phyloP scores from a whole-genome alignment of 495 filamentous ascomycete genomes.

The Xanthoparmelia taractica region DNA sequence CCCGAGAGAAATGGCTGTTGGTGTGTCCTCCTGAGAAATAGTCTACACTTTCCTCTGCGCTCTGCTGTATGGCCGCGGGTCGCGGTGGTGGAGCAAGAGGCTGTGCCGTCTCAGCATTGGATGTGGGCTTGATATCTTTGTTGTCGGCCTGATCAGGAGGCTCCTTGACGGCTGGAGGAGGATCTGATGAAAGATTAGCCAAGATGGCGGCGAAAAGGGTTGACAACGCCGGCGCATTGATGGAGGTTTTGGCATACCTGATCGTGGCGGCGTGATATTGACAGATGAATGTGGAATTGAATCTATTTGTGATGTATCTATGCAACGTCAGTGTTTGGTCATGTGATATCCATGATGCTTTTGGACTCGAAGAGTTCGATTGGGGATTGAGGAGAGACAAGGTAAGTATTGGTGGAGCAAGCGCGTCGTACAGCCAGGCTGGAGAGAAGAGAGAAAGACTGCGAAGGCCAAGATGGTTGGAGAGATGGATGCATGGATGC shows the following conservation, averaged over 20 bases:
- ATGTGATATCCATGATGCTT: constrained; percentile 15
- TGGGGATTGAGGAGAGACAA: constrained; percentile 11
- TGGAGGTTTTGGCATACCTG: constrained; percentile 22
- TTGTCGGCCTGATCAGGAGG: constrained; percentile 38
- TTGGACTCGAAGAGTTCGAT: constrained; percentile 4
- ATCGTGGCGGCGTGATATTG: constrained; percentile 25
- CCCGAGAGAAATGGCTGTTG: constrained; percentile 57
- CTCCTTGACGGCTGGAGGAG: constrained; percentile 37
- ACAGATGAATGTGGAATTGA: constrained; percentile 20
- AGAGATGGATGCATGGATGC: constrained; percentile 15
- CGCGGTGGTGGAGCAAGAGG: constrained; percentile 74
- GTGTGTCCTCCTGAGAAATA: constrained; percentile 63
- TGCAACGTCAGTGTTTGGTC: constrained; percentile 16
- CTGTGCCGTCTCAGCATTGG: constrained; percentile 42
- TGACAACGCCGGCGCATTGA: neutral
- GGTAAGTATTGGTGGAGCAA: constrained; percentile 1
- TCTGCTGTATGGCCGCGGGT: constrained; percentile 47
- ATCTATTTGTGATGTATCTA: constrained; percentile 23
- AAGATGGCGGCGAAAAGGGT: constrained; percentile 6
- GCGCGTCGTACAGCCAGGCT: constrained; percentile 6
- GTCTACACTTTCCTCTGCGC: constrained; percentile 56
- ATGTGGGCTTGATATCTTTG: constrained; percentile 28
- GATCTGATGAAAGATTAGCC: constrained; percentile 32
- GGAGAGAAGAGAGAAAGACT: neutral
- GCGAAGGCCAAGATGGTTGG: neutral